These are phyloP conservation scores for Saccharomyces hybrid DNA, from an alignment of 1,139 yeast species.

Conservation along the genomic window DNA sequence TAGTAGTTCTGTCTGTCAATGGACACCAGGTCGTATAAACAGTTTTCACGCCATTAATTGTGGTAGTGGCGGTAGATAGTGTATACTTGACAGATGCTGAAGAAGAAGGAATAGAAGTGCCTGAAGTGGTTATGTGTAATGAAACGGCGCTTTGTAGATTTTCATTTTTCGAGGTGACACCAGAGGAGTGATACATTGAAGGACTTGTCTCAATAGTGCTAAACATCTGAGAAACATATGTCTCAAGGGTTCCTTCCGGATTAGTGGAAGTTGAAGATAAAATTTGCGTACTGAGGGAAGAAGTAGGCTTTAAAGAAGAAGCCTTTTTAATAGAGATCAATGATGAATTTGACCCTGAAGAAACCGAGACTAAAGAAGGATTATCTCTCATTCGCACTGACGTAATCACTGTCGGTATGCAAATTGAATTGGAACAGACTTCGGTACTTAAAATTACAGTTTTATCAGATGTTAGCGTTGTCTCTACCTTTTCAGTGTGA, in stretches of 20 bases:
- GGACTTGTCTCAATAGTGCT: background rate
- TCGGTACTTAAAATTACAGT: constrained; percentile 1
- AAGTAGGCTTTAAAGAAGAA: background rate
- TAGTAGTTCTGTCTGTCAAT: constrained; percentile 16
- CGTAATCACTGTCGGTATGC: background rate
- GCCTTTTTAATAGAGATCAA: background rate
- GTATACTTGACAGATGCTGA: background rate
- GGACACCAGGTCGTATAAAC: constrained; percentile 41
- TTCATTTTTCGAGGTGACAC: background rate
- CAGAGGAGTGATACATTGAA: background rate
- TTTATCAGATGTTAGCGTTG: background rate
- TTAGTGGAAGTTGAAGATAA: background rate
- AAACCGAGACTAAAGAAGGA: background rate
- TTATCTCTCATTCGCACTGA: background rate
- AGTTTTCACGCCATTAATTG: constrained; percentile 5
- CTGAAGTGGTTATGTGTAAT: background rate
- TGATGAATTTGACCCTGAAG: background rate
- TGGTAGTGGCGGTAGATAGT: background rate
- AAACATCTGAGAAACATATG: background rate
- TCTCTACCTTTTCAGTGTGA: background rate
- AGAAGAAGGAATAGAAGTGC: background rate
- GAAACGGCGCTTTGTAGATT: background rate
- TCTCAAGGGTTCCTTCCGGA: background rate
- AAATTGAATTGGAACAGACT: constrained; percentile 2
- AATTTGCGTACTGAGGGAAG: background rate